Evolutionary conservation across 139 green algal genomes (phyloP), one percentile per base, ranked within the genome.

Genomic region (Chlorella sp.): DNA sequence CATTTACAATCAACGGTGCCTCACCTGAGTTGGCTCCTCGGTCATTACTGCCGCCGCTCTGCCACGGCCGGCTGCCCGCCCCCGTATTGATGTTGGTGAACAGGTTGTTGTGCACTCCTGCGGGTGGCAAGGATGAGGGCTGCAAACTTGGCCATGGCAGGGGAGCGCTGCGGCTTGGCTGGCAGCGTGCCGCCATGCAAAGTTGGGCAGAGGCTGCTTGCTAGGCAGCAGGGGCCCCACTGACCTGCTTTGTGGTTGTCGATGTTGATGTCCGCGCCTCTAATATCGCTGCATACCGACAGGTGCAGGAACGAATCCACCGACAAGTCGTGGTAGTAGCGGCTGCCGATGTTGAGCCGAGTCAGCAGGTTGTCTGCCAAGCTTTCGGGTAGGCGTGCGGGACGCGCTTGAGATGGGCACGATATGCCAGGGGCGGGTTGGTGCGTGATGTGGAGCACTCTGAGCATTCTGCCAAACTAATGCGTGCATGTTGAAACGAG

Each of bases 41-140:
- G 22, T 32, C 43, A 28, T 8, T 6, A 43, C 38, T 41, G 41
- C 70, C 70, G 41, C 70, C 70, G 41, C 41, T 58, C 26, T 56
- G 41, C 70, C 70, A 77, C 20, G 70, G 70, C 6, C 70, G 70
- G 41, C 38, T 28, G 34, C 70, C 44, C 30, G 19, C 28, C 28
- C 70, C 70, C 9, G 30, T 36, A 26, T 77, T 43, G 24, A 77
- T 30, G 41, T 77, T 77, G 3, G 70, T 77, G 28, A 77, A 77
- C 24, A 77, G 70, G 70, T 77, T 77, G 70, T 77, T 77, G 41
- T 77, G 70, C 40, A 43, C 51, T 40, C 40, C 70, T 77, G 70
- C 68, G 32, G 26, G 70, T 2, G 0, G 46, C 46, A 54, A 70
- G n/a, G 36, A 20, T 5, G 32, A 19, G 13, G 67, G 22, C 3